Conservation (phyloP, 2,329 filamentous ascomycete species). For the Talaromyces sp. region DNA sequence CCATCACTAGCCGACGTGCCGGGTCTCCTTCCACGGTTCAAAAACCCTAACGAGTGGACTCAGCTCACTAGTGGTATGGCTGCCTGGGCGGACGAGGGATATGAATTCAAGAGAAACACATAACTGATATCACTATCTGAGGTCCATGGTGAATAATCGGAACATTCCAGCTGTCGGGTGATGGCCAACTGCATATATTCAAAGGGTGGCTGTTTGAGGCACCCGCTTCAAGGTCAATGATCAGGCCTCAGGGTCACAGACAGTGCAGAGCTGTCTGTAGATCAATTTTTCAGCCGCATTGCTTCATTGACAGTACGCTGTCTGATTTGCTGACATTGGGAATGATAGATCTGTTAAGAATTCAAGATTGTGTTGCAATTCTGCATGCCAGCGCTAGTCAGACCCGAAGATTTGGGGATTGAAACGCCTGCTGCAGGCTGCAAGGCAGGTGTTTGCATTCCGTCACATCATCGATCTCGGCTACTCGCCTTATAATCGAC, state of each 20-base stretch:
- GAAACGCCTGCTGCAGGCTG: conserved; percentile 1
- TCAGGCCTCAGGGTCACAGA: not conserved
- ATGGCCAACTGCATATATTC: not conserved
- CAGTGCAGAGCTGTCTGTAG: not conserved
- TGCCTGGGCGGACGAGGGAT: not conserved
- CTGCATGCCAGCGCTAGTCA: not conserved
- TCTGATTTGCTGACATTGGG: not conserved
- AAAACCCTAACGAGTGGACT: not conserved
- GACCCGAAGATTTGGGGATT: not conserved
- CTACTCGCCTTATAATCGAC: not conserved
- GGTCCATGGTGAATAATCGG: not conserved
- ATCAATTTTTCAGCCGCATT: not conserved
- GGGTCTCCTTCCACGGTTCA: not conserved
- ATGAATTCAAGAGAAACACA: not conserved
- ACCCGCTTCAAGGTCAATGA: not conserved
- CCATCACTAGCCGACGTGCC: not conserved
- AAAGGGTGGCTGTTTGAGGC: not conserved
- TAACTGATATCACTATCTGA: not conserved
- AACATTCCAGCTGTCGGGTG: conserved; percentile 1
- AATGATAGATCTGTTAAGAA: not conserved
- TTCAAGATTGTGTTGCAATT: not conserved
- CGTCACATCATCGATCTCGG: not conserved
- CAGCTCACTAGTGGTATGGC: not conserved
- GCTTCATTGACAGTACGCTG: not conserved
- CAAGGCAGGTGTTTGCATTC: not conserved